A percentile compares a stretch with the other conserved stretches of the same genome.
Conservation (phyloP, 2,329 filamentous ascomycete species). For the Alternaria triticimaculans region DNA sequence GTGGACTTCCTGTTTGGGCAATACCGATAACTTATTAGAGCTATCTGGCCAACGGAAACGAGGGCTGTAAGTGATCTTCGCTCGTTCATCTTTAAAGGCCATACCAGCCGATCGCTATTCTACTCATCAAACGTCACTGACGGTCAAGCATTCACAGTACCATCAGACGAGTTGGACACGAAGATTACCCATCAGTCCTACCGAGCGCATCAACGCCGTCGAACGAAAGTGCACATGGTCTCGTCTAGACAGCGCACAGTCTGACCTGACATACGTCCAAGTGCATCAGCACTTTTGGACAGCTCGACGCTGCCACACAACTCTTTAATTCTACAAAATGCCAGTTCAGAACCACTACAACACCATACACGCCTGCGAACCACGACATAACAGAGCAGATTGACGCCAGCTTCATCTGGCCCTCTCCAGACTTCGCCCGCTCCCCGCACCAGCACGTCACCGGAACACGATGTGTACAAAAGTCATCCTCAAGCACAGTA, state of each 20-base stretch:
- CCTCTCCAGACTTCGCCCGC: neutral
- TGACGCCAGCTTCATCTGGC: neutral
- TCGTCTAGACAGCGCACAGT: neutral
- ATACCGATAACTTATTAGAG: neutral
- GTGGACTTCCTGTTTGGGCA: slow-evolving; percentile 7
- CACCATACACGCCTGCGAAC: neutral
- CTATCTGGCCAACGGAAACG: neutral
- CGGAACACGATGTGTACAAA: slow-evolving; percentile 27
- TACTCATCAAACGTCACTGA: neutral
- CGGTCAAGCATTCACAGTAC: neutral
- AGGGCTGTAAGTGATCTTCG: neutral
- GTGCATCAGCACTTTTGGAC: neutral
- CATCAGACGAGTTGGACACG: neutral
- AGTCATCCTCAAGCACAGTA: slow-evolving; percentile 27
- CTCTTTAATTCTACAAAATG: neutral
- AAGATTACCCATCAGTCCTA: neutral
- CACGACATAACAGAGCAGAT: neutral
- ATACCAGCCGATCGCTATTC: neutral
- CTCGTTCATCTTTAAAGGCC: neutral
- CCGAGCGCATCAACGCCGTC: neutral
- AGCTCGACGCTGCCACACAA: neutral
- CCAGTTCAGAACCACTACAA: neutral
- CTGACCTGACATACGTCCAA: neutral
- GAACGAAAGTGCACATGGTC: neutral
- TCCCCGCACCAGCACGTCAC: neutral